These are phyloP conservation scores for Calonectria pseudoturangicola DNA, from an alignment of 2,329 filamentous ascomycete genomes.

Conservation along the genomic window DNA sequence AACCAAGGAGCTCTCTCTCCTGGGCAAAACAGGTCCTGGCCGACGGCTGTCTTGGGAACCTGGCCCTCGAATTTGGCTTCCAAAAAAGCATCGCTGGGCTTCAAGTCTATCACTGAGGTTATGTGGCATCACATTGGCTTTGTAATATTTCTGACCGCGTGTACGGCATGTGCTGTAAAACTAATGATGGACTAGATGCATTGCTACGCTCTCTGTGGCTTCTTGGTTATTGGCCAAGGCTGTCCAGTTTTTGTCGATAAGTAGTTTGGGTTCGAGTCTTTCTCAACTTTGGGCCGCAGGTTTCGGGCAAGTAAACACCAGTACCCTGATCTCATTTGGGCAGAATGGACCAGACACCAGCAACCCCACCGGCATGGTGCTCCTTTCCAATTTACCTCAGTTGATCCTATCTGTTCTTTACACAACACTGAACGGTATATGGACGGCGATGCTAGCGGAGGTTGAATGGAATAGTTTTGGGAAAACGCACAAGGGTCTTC, in stretches of 20 bases:
- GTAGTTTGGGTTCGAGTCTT: too few species aligned
- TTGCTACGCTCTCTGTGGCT: not conserved
- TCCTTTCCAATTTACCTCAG: not conserved
- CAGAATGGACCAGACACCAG: too few species aligned
- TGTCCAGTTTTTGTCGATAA: not conserved
- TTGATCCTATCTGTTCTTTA: not conserved
- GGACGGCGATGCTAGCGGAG: conserved; percentile 1
- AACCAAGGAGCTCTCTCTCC: not conserved
- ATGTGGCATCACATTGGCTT: not conserved
- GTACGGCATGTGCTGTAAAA: not conserved
- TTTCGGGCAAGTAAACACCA: not conserved
- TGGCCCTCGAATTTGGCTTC: not conserved
- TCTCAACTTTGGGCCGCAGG: not conserved
- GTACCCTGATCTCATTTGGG: not conserved
- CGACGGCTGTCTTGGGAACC: not conserved
- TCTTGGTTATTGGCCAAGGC: not conserved
- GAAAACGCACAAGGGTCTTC: not conserved
- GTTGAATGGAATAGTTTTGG: conserved; percentile 1
- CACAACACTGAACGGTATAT: not conserved
- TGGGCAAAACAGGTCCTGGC: not conserved
- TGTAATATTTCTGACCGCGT: not conserved
- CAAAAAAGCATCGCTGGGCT: not conserved
- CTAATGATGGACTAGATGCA: not conserved
- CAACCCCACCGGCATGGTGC: not conserved
- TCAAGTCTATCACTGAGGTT: not conserved